phyloP scores from a whole-genome alignment of 371 early-diverging fungal genomes.

The Rhizopus delemar region DNA sequence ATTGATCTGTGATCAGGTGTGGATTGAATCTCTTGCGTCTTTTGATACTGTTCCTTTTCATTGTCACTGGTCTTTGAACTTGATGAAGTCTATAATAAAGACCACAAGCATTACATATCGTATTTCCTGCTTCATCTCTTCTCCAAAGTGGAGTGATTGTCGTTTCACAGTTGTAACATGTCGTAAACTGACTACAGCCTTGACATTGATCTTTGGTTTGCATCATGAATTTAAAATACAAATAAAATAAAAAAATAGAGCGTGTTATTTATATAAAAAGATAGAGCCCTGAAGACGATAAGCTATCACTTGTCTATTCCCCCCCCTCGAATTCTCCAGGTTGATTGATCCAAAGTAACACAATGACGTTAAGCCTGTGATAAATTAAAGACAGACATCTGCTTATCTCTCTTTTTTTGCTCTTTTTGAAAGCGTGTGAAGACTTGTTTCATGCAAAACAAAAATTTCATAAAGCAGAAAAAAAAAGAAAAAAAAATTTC shows the following conservation, averaged over 20 bases:
- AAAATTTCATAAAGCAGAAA: too few species aligned
- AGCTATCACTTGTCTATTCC: not conserved
- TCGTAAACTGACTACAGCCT: constrained; percentile 48
- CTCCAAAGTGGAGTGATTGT: constrained; percentile 91
- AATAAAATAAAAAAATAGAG: not conserved
- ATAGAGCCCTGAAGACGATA: not conserved
- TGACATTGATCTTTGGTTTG: constrained; percentile 30
- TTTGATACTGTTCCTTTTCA: constrained; percentile 83
- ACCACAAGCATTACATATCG: constrained; percentile 87
- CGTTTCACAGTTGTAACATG: constrained; percentile 82
- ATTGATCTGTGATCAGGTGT: constrained; percentile 4
- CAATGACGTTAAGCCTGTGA: too few species aligned
- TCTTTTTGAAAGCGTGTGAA: too few species aligned
- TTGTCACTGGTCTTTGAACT: constrained; percentile 70
- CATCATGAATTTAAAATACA: not conserved
- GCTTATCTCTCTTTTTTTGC: too few species aligned
- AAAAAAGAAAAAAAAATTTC: too few species aligned
- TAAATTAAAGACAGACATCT: too few species aligned
- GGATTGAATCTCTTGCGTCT: constrained; percentile 67
- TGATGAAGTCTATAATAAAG: constrained; percentile 82
- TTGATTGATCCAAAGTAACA: too few species aligned
- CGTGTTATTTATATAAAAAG: too few species aligned
- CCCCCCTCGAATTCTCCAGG: too few species aligned
- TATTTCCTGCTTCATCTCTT: constrained; percentile 72
- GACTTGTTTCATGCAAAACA: too few species aligned